phyloP scores from a whole-genome alignment of 768 basidiomycete species.

The Cystofilobasidium macerans region DNA sequence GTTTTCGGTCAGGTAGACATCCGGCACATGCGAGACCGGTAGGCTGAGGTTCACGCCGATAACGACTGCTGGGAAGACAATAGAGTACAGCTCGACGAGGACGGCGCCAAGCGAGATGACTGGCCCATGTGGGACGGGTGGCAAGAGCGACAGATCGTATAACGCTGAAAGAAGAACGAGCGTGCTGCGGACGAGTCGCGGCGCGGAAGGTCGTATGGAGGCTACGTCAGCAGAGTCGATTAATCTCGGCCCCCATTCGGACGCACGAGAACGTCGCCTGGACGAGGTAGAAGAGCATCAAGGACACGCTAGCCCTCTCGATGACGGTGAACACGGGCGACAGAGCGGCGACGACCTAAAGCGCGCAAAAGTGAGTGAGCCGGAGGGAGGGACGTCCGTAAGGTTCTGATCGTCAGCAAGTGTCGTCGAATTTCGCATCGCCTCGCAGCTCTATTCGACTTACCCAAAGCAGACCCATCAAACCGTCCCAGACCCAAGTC shows the following conservation, averaged over 20 bases:
- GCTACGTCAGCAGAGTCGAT: no score
- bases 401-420: neutral
- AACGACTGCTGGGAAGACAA: neutral
- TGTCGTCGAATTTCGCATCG: neutral
- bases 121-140: constrained; percentile 8
- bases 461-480: constrained; percentile 1
- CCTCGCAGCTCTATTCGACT: no score
- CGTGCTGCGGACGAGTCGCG: neutral
- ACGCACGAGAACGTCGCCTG: constrained; percentile 3
- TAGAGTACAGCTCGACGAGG: neutral
- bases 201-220: neutral
- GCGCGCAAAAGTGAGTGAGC: neutral
- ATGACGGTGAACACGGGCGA: neutral
- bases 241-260: no score
- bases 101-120: neutral
- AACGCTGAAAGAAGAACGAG: constrained; percentile 11
- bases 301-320: constrained; percentile 5
- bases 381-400: neutral
- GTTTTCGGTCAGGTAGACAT: constrained; percentile 14
- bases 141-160: constrained; percentile 17
- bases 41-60: constrained; percentile 3
- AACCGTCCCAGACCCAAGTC: constrained; percentile 1
- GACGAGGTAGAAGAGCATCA: constrained; percentile 9
- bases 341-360: neutral
- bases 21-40: constrained; percentile 11